These are phyloP conservation scores for Thuidium tamariscinum DNA, from an alignment of 225 moss, liverwort and hornwort species.

Conservation along the genomic window DNA sequence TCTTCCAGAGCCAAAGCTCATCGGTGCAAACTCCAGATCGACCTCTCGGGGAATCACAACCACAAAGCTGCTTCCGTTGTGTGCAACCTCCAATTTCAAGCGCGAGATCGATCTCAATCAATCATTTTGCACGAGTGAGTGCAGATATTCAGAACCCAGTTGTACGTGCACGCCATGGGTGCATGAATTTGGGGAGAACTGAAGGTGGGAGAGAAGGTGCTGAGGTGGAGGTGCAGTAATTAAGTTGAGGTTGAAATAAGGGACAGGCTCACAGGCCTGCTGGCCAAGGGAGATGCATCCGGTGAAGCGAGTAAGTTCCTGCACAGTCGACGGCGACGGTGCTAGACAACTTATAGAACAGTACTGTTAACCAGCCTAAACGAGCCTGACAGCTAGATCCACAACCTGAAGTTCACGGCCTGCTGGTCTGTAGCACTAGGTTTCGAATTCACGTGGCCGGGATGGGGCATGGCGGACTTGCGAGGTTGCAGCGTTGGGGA, in stretches of 20 bases:
- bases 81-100: background rate
- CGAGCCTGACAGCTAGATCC: background rate
- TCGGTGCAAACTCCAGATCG: background rate
- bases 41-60: background rate
- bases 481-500: background rate
- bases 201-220: background rate
- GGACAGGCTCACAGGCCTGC: background rate
- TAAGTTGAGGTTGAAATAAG: background rate
- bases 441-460: background rate
- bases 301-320: background rate
- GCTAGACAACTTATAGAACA: background rate
- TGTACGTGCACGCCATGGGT: background rate
- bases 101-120: background rate
- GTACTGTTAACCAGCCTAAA: background rate
- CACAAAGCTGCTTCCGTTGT: background rate
- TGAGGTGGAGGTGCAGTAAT: background rate
- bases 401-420: background rate
- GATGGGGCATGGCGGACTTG: background rate
- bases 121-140: background rate
- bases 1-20: background rate
- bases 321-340: background rate
- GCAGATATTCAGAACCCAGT: background rate
- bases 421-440: background rate
- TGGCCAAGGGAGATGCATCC: conserved; percentile 22
- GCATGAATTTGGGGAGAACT: background rate